Percentiles rank a stretch among this genome's conserved stretches.
Evolutionary conservation across 805 yeast genomes (phyloP).

Genomic region (Starmerella gropengiesseri): DNA sequence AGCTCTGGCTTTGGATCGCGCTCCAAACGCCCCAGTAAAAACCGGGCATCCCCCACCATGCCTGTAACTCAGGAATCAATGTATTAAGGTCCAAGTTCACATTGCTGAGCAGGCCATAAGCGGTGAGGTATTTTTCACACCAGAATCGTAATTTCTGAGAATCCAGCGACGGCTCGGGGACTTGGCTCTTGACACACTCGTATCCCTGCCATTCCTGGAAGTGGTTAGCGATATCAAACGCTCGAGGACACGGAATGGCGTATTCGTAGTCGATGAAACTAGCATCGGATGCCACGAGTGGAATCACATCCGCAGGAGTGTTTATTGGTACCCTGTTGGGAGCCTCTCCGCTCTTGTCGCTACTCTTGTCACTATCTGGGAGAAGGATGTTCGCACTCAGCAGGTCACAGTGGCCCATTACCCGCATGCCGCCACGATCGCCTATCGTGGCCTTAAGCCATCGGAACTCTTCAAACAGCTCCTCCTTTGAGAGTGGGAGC

Average conservation of each 20-base stretch:
- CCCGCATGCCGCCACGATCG: conserved; percentile 39
- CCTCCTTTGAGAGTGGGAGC: conserved; percentile 31
- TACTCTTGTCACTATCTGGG: conserved; percentile 30
- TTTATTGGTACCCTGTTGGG: conserved; percentile 13
- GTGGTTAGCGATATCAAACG: conserved; percentile 65
- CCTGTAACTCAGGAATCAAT: conserved; percentile 45
- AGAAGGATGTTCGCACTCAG: conserved; percentile 63
- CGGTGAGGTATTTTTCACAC: conserved; percentile 48
- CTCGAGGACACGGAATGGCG: conserved; percentile 61
- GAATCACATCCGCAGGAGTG: not conserved
- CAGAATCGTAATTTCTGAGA: conserved; percentile 44
- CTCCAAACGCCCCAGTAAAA: conserved; percentile 84
- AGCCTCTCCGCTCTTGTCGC: not conserved
- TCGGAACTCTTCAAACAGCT: conserved; percentile 40
- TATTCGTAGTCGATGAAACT: conserved; percentile 64
- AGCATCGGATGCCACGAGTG: conserved; percentile 23
- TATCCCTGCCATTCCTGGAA: conserved; percentile 78
- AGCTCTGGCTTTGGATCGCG: conserved; percentile 56
- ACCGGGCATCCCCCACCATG: conserved; percentile 70
- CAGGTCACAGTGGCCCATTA: conserved; percentile 61
- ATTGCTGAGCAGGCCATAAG: conserved; percentile 18
- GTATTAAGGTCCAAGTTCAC: conserved; percentile 31
- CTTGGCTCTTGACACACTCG: conserved; percentile 50
- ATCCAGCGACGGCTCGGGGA: conserved; percentile 41
- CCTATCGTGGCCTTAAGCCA: conserved; percentile 42